Base-by-base conservation (phyloP, 805 yeast genomes). In the Lachancea meyersii region DNA sequence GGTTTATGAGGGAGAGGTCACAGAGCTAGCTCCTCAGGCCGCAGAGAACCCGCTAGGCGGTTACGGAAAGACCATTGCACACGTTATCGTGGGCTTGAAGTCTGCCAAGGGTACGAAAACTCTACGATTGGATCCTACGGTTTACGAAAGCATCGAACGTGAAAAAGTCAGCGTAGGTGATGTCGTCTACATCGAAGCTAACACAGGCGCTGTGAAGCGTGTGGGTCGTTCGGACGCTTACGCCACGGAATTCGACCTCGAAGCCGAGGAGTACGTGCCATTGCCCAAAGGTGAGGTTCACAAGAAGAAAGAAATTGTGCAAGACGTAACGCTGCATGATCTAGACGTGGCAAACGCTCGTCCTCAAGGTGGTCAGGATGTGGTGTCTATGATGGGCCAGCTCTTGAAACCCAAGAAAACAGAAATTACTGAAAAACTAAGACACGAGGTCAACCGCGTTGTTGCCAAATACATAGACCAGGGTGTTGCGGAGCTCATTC, bases 281-380 rank as follows among this genome's bases (percentile, higher is more conserved):
- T 75, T 94, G 55, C 99, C 99, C 48, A 94, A 93, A 69, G 98
- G 98, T 41, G 99, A 93, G 65, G 95, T 93, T 35, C 98, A 93
- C 71, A 89, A 91, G 63, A 88, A 93, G 74, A 93, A 93, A 64
- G 97, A 93, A 67, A 88, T 91, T 55, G 95, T 93, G 17, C 99
- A 93, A 69, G 97, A 93, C 54, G 96, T 93, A 35, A 86, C 97
- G 3, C 74, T 93, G 54, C 97, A 93, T 63, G 99, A 93, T 64
- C 74, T 93, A 61, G 99, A 93, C 65, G 84, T 87, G 45, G 97
- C 97, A 38, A 93, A 93, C 61, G 89, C 97, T 2, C 78, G 93
- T 57, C 98, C 97, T 18, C 82, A 79, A 60, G 98, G 97, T 49
- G 98, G 98, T 38, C 98, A 93, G 67, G 96, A 87, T 58, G 93